Conservation (phyloP, 495 filamentous ascomycete genomes). For the Penicillium psychrofluorescens region DNA sequence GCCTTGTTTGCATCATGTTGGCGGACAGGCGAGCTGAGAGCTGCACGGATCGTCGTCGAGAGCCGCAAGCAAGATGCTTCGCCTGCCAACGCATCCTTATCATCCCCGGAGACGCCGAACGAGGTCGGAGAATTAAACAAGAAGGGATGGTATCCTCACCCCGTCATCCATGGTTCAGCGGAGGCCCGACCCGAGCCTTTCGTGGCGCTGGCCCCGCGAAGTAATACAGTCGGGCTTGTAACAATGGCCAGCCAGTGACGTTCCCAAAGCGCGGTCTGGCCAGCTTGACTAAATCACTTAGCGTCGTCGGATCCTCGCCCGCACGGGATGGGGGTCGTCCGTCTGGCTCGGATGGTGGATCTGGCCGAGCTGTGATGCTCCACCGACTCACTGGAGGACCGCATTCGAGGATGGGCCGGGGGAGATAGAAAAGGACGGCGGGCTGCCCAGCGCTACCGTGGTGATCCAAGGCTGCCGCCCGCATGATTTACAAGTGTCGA, state of each 20-base stretch:
- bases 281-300: neutral
- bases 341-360: no score
- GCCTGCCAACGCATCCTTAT: no score
- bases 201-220: neutral
- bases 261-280: neutral
- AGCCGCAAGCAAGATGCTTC: neutral
- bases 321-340: neutral
- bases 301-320: neutral
- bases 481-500: conserved; percentile 1
- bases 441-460: neutral
- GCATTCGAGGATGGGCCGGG: neutral
- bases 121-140: neutral
- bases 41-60: no score
- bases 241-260: neutral
- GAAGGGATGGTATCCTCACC: neutral
- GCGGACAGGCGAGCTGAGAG: no score
- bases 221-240: neutral
- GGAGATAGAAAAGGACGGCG: neutral
- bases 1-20: no score
- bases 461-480: no score
- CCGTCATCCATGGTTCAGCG: conserved; percentile 14
- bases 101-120: no score
- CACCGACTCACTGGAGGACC: conserved; percentile 8
- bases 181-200: conserved; percentile 22
- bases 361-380: conserved; percentile 8